These are phyloP conservation scores for Tulasnella sp. DNA, from an alignment of 768 basidiomycete genomes.

Conservation along the genomic window DNA sequence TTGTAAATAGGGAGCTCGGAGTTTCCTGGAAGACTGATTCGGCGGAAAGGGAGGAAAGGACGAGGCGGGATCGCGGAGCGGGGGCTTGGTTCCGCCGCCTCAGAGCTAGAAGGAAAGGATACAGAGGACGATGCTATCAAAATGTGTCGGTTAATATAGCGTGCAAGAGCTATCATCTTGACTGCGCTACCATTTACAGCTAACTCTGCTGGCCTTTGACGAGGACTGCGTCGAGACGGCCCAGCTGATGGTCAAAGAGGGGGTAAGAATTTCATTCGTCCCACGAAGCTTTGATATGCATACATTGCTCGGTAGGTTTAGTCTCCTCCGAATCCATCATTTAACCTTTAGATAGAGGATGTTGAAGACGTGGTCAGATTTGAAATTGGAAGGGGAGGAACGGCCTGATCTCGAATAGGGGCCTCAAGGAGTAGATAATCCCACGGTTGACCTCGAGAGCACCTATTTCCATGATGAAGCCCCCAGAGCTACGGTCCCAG, in stretches of 20 bases:
- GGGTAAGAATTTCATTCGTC: not conserved
- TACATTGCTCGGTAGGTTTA: not conserved
- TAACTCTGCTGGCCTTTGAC: not conserved
- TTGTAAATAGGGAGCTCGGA: constrained; percentile 37
- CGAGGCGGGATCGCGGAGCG: constrained; percentile 5
- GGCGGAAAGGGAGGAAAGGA: constrained; percentile 40
- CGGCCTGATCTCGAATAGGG: not conserved
- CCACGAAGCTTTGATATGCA: not conserved
- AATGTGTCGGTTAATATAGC: not conserved
- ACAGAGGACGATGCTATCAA: not conserved
- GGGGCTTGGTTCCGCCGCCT: not conserved
- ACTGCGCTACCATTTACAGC: not conserved
- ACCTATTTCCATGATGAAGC: too few species aligned
- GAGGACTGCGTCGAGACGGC: not conserved
- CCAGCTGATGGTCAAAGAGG: not conserved
- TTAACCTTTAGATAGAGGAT: not conserved
- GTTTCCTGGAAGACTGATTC: constrained; percentile 43
- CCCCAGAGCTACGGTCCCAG: too few species aligned
- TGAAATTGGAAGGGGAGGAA: not conserved
- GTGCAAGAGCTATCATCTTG: not conserved
- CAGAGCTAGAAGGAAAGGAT: not conserved
- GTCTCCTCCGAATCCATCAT: not conserved
- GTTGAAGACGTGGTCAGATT: not conserved
- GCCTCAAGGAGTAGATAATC: not conserved
- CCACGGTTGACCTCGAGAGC: not conserved